These are phyloP conservation scores for Protomyces inouyei DNA, from an alignment of 1,139 yeast species.

Conservation along the genomic window DNA sequence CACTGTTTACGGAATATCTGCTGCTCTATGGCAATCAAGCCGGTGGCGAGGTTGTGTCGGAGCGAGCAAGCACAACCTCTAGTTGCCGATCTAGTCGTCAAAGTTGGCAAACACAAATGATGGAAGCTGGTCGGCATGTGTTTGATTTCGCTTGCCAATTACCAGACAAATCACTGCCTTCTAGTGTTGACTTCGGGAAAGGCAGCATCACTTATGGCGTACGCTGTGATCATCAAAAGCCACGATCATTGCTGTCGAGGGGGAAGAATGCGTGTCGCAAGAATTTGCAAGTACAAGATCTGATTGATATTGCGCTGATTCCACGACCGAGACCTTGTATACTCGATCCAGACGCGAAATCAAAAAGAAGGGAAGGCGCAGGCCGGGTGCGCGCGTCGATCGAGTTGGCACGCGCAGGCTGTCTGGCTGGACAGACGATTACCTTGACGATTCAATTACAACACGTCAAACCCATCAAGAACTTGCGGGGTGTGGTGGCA, in stretches of 20 bases:
- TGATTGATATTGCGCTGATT: constrained; percentile 64
- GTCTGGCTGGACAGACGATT: constrained; percentile 13
- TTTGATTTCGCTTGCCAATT: constrained; percentile 79
- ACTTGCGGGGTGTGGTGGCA: constrained; percentile 69
- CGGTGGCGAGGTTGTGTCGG: neutral
- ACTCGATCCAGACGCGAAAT: constrained; percentile 4
- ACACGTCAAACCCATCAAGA: constrained; percentile 67
- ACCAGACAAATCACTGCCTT: constrained; percentile 64
- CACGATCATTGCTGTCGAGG: constrained; percentile 34
- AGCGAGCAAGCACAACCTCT: neutral
- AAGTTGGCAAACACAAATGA: constrained; percentile 36
- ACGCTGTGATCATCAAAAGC: constrained; percentile 50
- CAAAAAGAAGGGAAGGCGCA: constrained; percentile 1
- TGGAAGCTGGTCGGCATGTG: constrained; percentile 70
- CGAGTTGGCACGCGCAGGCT: constrained; percentile 9
- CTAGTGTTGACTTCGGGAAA: constrained; percentile 76
- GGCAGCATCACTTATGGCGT: constrained; percentile 72
- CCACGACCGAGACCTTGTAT: constrained; percentile 47
- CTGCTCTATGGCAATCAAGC: neutral
- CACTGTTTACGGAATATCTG: constrained; percentile 3
- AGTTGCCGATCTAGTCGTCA: neutral
- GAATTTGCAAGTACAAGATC: constrained; percentile 58
- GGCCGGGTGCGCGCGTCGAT: constrained; percentile 7
- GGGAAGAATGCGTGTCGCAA: constrained; percentile 39
- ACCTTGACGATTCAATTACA: constrained; percentile 42